These are phyloP conservation scores for Boletellus sp. DNA, from an alignment of 1,284 basidiomycete species.

Conservation along the genomic window DNA sequence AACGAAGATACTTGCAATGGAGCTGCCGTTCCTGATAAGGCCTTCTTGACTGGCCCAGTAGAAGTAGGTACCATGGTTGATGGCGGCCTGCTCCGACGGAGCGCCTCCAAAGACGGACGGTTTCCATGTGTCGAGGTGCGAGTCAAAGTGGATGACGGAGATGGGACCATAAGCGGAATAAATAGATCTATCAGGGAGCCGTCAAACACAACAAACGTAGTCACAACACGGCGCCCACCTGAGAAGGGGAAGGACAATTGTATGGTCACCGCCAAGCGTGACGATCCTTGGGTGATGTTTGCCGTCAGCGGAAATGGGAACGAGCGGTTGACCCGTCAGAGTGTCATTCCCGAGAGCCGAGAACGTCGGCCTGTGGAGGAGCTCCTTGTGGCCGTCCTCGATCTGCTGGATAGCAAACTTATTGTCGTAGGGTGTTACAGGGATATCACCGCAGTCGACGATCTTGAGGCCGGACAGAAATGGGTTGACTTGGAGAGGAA, in stretches of 20 bases:
- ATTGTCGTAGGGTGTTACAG: constrained; percentile 65
- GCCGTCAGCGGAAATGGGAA: constrained; percentile 55
- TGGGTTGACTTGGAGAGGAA: constrained; percentile 66
- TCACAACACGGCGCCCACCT: constrained; percentile 12
- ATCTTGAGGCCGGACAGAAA: constrained; percentile 59
- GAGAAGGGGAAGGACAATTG: constrained; percentile 62
- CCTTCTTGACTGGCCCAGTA: constrained; percentile 77
- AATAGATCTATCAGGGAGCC: constrained; percentile 49
- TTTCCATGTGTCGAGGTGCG: constrained; percentile 74
- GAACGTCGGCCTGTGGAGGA: constrained; percentile 57
- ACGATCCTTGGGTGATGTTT: constrained; percentile 66
- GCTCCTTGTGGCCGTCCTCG: constrained; percentile 59
- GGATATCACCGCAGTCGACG: constrained; percentile 66
- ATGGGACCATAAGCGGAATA: constrained; percentile 67
- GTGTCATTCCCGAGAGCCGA: constrained; percentile 60
- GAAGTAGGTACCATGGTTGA: constrained; percentile 78
- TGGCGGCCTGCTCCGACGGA: constrained; percentile 60
- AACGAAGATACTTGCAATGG: constrained; percentile 69
- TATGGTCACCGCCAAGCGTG: constrained; percentile 77
- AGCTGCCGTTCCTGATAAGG: constrained; percentile 69
- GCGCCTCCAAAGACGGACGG: constrained; percentile 68
- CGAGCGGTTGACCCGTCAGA: constrained; percentile 50
- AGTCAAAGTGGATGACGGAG: constrained; percentile 79
- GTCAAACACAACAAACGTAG: constrained; percentile 29
- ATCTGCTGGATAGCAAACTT: constrained; percentile 70